Conservation (phyloP, 805 yeast genomes). For the Spathaspora sp. region DNA sequence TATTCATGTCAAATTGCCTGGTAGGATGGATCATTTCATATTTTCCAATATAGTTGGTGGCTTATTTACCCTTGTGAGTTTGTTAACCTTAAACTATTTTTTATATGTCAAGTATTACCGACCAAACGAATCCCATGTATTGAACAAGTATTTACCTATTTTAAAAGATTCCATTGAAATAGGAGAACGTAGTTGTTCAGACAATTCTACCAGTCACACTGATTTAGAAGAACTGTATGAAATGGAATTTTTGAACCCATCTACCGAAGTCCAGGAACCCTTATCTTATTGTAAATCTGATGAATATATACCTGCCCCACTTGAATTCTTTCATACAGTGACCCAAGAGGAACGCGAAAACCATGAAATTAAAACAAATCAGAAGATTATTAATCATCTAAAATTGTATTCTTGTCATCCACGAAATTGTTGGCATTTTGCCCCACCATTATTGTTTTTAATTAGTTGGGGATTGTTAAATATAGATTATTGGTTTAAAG, state of each 20-base stretch:
- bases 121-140: not conserved
- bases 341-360: not conserved
- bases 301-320: not conserved
- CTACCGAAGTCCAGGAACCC: not conserved
- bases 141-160: not conserved
- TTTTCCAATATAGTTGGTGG: conserved; percentile 18
- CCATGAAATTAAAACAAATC: not conserved
- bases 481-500: too few species aligned
- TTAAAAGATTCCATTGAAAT: not conserved
- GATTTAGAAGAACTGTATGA: not conserved
- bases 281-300: not conserved
- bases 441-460: conserved; percentile 50
- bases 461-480: conserved; percentile 48
- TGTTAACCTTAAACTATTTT: too few species aligned
- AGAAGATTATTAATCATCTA: not conserved
- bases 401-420: conserved; percentile 2
- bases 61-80: not conserved
- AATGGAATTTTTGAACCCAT: not conserved
- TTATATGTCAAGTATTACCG: too few species aligned
- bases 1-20: conserved; percentile 49
- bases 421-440: conserved; percentile 39
- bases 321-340: not conserved
- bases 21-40: conserved; percentile 35
- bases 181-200: not conserved
- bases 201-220: not conserved